Base-by-base conservation (phyloP, 2,329 filamentous ascomycete species). In the Aschersonia sp. region DNA sequence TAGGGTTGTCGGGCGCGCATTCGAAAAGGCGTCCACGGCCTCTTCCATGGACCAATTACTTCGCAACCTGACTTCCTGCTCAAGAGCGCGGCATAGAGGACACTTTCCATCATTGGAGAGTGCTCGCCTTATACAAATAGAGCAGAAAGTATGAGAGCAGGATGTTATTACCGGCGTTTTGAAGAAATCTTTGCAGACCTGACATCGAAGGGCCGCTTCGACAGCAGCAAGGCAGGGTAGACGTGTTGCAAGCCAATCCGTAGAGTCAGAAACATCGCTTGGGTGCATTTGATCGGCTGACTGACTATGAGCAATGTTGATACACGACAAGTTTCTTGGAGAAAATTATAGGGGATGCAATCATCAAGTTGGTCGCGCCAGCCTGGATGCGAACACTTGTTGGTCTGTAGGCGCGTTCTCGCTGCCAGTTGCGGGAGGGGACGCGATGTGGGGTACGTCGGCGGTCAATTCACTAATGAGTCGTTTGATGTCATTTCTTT, bases 131-230 rank as follows among this genome's bases (percentile, higher is more conserved):
- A 98, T 97, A 63, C 92, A 98, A 47, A 94, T 69, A 6, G 90
- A 96, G 71, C 92, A 98, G 60, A 98, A 98, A 0, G 92, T 97
- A 62, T 98, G 92, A 47, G 80, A 85, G 68, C 92, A 98, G 1
- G 86, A 85, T 1, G 92, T 98, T 52, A 96, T 83, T 78, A 98
- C 92, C 0, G 92, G 92, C 46, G 88, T 94, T 51, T 80, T 80
- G 69, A 86, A 97, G 66, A 97, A 94, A 64, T 98, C 94, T 63
- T 97, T 97, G 77, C 92, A 98, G 51, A 98, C 85, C 65, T 97
- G 87, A 66, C 92, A 98, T 56, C 92, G 86, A 22, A 98, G 73
- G 4, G 88, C 81, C 51, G 84, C 81, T 59, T 98, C 92, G 52
- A 98, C 78, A 11, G 76, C 69, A 44, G 79, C 72, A 47, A 94